Conservation (phyloP, 176 grass and related monocot genomes). For the Cenchrus americanus region DNA sequence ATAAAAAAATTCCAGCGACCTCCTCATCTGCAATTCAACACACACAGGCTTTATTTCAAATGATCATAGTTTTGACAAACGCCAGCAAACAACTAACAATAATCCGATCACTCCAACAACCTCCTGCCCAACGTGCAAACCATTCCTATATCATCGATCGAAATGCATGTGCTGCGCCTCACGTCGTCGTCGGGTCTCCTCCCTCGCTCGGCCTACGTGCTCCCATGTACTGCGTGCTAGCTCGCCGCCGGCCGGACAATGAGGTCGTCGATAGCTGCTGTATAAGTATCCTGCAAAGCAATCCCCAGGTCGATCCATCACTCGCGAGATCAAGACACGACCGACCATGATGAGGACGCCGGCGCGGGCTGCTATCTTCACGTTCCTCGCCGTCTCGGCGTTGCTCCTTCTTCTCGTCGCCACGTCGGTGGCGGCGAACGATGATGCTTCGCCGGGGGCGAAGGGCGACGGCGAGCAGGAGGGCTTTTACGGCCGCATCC, state of each 20-base stretch:
- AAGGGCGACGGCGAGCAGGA: conserved; percentile 1
- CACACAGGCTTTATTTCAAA: not conserved
- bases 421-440: not conserved
- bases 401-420: conserved; percentile 4
- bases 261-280: not conserved
- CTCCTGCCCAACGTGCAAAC: conserved; percentile 33
- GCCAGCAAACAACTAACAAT: not conserved
- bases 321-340: not conserved
- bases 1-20: too few species aligned
- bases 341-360: conserved; percentile 40
- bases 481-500: not conserved
- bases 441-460: not conserved
- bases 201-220: conserved; percentile 21
- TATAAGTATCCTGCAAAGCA: conserved; percentile 7
- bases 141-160: not conserved
- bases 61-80: not conserved
- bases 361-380: not conserved
- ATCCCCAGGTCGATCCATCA: conserved; percentile 16
- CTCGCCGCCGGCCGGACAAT: not conserved
- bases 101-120: not conserved
- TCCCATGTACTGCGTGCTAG: not conserved
- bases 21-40: not conserved
- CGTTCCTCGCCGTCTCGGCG: conserved; percentile 30
- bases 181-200: conserved; percentile 23
- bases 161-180: conserved; percentile 31